These are phyloP conservation scores for Xenoacremonium recifei DNA, from an alignment of 2,329 filamentous ascomycete genomes.

Conservation along the genomic window DNA sequence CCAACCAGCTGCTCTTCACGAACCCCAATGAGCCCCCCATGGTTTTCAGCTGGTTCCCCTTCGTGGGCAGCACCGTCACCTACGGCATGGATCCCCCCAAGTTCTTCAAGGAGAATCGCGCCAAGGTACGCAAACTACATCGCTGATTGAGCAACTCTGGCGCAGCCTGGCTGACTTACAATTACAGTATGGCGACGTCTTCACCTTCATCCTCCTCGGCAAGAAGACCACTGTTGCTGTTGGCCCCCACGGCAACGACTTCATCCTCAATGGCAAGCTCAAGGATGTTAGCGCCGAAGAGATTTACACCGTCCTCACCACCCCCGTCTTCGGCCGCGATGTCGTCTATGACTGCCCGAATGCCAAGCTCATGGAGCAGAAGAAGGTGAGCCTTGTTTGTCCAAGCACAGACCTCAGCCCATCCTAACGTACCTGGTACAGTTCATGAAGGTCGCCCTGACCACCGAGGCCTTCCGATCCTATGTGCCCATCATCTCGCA, in stretches of 20 bases:
- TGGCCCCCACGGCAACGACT: slow-evolving; percentile 81
- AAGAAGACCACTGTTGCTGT: slow-evolving; percentile 87
- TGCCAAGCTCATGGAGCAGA: slow-evolving; percentile 92
- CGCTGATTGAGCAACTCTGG: slow-evolving; percentile 8
- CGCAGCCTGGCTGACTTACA: slow-evolving; percentile 9
- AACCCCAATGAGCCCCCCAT: slow-evolving; percentile 79
- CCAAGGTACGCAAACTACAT: slow-evolving; percentile 78
- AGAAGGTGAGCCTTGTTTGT: slow-evolving; percentile 60
- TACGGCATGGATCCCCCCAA: slow-evolving; percentile 93
- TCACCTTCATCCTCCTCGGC: slow-evolving; percentile 84
- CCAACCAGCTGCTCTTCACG: slow-evolving; percentile 75
- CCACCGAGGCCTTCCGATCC: slow-evolving; percentile 67
- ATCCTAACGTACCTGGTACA: slow-evolving; percentile 26
- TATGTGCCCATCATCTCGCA: slow-evolving; percentile 78
- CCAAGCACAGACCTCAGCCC: neutral
- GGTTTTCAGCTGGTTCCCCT: slow-evolving; percentile 78
- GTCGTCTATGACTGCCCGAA: slow-evolving; percentile 92
- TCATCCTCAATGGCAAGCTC: slow-evolving; percentile 87
- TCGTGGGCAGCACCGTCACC: slow-evolving; percentile 86
- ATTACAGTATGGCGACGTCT: slow-evolving; percentile 77
- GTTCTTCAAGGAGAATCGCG: slow-evolving; percentile 76
- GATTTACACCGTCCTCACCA: slow-evolving; percentile 77
- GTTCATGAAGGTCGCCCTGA: slow-evolving; percentile 82
- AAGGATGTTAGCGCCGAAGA: slow-evolving; percentile 90
- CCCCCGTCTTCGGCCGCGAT: slow-evolving; percentile 74